Conservation (phyloP, 495 filamentous ascomycete genomes). For the Evernia prunastri region DNA sequence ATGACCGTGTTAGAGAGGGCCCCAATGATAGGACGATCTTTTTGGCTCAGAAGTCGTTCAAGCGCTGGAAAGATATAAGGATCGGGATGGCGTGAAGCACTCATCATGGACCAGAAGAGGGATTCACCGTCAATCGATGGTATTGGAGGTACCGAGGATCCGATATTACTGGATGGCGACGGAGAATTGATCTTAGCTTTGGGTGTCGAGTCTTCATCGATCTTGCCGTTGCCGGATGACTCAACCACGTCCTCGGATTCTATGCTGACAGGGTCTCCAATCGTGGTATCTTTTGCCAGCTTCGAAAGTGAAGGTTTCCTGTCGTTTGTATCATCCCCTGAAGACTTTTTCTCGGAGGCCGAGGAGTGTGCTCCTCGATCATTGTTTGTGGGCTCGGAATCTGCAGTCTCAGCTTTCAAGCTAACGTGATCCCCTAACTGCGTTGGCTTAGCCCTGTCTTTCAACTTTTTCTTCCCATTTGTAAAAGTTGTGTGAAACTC, state of each 20-base stretch:
- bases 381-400: constrained; percentile 22
- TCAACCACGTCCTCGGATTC: constrained; percentile 26
- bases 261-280: constrained; percentile 27
- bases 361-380: constrained; percentile 20
- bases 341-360: not conserved
- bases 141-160: constrained; percentile 48
- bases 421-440: constrained; percentile 25
- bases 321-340: not conserved
- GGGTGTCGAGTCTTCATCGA: not conserved
- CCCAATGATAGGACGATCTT: constrained; percentile 62
- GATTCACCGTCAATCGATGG: constrained; percentile 71
- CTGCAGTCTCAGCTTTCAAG: constrained; percentile 27
- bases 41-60: constrained; percentile 29
- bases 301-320: constrained; percentile 21
- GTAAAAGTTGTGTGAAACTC: constrained; percentile 44
- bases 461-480: constrained; percentile 28
- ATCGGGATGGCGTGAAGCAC: constrained; percentile 60
- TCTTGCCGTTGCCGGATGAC: not conserved
- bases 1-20: constrained; percentile 86
- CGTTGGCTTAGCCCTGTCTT: constrained; percentile 26
- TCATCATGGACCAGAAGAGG: constrained; percentile 94
- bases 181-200: not conserved
- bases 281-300: constrained; percentile 25
- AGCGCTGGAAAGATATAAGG: constrained; percentile 84
- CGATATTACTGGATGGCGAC: constrained; percentile 8